These are phyloP conservation scores for Gremmenia infestans DNA, from an alignment of 2,329 filamentous ascomycete species.

Conservation along the genomic window DNA sequence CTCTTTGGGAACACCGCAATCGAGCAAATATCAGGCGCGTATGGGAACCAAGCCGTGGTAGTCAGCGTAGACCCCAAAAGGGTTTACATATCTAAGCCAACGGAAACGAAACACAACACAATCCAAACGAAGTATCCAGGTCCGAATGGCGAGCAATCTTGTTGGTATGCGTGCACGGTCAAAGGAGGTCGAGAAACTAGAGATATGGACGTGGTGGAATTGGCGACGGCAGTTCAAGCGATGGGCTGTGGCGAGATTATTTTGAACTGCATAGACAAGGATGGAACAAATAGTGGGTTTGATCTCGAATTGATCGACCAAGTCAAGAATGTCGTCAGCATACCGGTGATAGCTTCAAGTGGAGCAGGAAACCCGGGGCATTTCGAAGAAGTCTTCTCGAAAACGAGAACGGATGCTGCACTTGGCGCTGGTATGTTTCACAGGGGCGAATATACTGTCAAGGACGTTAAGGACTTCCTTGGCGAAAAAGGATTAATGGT, in stretches of 20 bases:
- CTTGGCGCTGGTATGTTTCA: slow-evolving; percentile 98
- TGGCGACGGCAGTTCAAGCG: slow-evolving; percentile 83
- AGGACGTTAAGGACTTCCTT: slow-evolving; percentile 85
- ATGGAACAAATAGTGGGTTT: slow-evolving; percentile 91
- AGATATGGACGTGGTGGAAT: slow-evolving; percentile 86
- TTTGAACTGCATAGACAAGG: slow-evolving; percentile 95
- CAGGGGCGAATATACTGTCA: slow-evolving; percentile 88
- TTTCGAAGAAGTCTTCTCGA: slow-evolving; percentile 83
- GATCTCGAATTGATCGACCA: slow-evolving; percentile 86
- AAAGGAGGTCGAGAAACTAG: slow-evolving; percentile 93
- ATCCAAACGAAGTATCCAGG: slow-evolving; percentile 66
- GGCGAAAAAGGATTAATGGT: slow-evolving; percentile 67
- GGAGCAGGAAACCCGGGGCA: slow-evolving; percentile 84
- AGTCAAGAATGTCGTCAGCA: slow-evolving; percentile 81
- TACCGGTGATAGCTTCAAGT: slow-evolving; percentile 92
- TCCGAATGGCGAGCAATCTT: slow-evolving; percentile 71
- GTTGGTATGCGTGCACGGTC: slow-evolving; percentile 98
- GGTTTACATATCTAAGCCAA: slow-evolving; percentile 68
- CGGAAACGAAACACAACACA: slow-evolving; percentile 68
- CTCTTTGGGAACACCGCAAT: slow-evolving; percentile 83
- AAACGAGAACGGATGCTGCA: slow-evolving; percentile 85
- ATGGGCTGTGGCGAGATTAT: slow-evolving; percentile 95
- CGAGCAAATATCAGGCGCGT: slow-evolving; percentile 88
- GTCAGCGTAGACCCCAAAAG: slow-evolving; percentile 92
- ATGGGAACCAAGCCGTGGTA: slow-evolving; percentile 95